phyloP scores from a whole-genome alignment of 768 basidiomycete species.

The Amylocystis lapponica region DNA sequence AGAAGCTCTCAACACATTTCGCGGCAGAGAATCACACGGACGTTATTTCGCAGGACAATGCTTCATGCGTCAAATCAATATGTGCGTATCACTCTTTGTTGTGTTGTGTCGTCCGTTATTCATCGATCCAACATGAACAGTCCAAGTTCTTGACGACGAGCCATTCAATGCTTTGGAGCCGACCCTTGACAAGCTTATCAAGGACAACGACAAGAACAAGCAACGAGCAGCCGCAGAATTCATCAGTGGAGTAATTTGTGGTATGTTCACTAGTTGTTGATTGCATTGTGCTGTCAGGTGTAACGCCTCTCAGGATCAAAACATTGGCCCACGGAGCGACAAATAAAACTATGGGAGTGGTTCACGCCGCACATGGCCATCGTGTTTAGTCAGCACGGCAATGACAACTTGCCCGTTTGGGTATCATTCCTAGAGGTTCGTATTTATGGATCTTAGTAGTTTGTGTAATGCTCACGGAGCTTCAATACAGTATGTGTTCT shows the following conservation, averaged over 20 bases:
- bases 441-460: background rate
- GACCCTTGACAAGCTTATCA: slow-evolving; percentile 55
- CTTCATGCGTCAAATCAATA: slow-evolving; percentile 69
- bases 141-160: slow-evolving; percentile 74
- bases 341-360: slow-evolving; percentile 76
- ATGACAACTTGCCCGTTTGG: slow-evolving; percentile 77
- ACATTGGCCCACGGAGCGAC: slow-evolving; percentile 77
- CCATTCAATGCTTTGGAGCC: slow-evolving; percentile 60
- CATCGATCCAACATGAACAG: slow-evolving; percentile 27
- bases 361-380: slow-evolving; percentile 58
- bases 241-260: slow-evolving; percentile 65
- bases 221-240: slow-evolving; percentile 86
- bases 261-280: slow-evolving; percentile 25
- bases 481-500: slow-evolving; percentile 58
- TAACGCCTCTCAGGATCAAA: slow-evolving; percentile 53
- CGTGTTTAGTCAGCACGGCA: slow-evolving; percentile 66
- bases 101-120: too few species aligned
- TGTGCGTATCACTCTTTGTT: slow-evolving; percentile 36
- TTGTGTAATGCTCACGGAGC: background rate
- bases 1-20: slow-evolving; percentile 59
- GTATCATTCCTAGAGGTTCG: slow-evolving; percentile 71
- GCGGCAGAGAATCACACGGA: slow-evolving; percentile 75
- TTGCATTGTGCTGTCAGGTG: background rate
- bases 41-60: slow-evolving; percentile 58
- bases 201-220: slow-evolving; percentile 76